Conservation (phyloP, 2,329 filamentous ascomycete genomes). For the Paecilomyces dactylethromorphus region DNA sequence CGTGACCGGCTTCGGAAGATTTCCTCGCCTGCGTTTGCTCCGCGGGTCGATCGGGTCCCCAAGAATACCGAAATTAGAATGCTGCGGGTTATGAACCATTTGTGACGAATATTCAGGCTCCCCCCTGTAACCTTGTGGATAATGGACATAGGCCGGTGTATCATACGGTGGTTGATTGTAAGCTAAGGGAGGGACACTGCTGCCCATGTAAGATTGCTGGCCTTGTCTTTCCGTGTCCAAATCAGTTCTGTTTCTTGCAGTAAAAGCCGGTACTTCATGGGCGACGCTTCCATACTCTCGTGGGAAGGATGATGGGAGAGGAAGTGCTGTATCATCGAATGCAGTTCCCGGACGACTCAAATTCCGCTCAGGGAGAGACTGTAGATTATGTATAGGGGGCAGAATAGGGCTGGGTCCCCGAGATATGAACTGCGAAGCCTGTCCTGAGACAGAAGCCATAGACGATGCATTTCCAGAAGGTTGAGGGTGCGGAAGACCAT, state of each 20-base stretch:
- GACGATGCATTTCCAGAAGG: slow-evolving; percentile 2
- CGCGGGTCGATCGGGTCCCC: slow-evolving; percentile 31
- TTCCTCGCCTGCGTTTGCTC: slow-evolving; percentile 61
- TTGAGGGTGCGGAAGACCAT: not conserved
- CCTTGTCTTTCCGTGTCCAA: slow-evolving; percentile 18
- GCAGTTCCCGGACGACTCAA: slow-evolving; percentile 14
- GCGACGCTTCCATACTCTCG: slow-evolving; percentile 16
- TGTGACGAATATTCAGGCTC: slow-evolving; percentile 28
- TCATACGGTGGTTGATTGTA: slow-evolving; percentile 21
- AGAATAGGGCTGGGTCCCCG: slow-evolving; percentile 30
- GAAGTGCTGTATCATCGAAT: slow-evolving; percentile 18
- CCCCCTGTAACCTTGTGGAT: slow-evolving; percentile 19
- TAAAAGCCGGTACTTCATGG: slow-evolving; percentile 4
- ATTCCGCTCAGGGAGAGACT: slow-evolving; percentile 23
- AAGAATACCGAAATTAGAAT: slow-evolving; percentile 32
- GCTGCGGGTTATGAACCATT: slow-evolving; percentile 21
- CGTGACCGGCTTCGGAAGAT: slow-evolving; percentile 84
- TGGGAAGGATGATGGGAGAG: slow-evolving; percentile 20
- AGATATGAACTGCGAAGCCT: slow-evolving; percentile 13
- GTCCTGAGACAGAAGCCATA: not conserved
- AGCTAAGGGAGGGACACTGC: slow-evolving; percentile 14
- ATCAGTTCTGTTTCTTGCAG: slow-evolving; percentile 10
- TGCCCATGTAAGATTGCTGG: slow-evolving; percentile 14
- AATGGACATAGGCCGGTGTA: slow-evolving; percentile 13
- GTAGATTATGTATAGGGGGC: slow-evolving; percentile 30